Evolutionary conservation across 371 early-diverging fungal species (phyloP).

Genomic region (Apophysomyces trapeziformis): DNA sequence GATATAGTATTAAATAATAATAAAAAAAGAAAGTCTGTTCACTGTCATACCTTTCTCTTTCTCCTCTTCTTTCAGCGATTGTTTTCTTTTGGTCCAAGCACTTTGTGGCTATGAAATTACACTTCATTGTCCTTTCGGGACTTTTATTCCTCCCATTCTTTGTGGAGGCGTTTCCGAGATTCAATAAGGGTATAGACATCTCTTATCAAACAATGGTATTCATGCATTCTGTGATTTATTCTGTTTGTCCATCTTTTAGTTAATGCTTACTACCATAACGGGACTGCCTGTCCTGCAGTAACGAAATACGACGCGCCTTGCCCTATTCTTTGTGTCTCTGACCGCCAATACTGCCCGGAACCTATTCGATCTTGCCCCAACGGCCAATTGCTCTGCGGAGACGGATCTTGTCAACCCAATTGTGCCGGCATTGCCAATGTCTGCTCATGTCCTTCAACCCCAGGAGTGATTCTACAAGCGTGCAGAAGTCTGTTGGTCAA

Average conservation of each 20-base stretch:
- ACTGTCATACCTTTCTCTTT: conserved; percentile 2
- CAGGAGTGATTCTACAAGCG: conserved; percentile 13
- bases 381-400: conserved; percentile 22
- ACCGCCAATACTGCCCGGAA: conserved; percentile 22
- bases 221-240: neutral
- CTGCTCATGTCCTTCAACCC: conserved; percentile 28
- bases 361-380: conserved; percentile 21
- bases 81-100: neutral
- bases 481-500: conserved; percentile 25
- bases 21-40: neutral
- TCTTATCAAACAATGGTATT: neutral
- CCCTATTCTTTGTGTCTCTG: conserved; percentile 31
- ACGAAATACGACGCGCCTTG: conserved; percentile 28
- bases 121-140: too few relatives aligned
- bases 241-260: conserved; percentile 16
- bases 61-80: neutral
- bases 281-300: conserved; percentile 34
- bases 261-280: conserved; percentile 32
- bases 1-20: neutral
- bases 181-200: conserved; percentile 28
- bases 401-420: conserved; percentile 27
- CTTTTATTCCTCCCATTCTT: neutral
- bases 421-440: conserved; percentile 16
- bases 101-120: neutral
- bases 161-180: conserved; percentile 28